phyloP scores from a whole-genome alignment of 2,329 filamentous ascomycete species.

The Mariannaea elegans region DNA sequence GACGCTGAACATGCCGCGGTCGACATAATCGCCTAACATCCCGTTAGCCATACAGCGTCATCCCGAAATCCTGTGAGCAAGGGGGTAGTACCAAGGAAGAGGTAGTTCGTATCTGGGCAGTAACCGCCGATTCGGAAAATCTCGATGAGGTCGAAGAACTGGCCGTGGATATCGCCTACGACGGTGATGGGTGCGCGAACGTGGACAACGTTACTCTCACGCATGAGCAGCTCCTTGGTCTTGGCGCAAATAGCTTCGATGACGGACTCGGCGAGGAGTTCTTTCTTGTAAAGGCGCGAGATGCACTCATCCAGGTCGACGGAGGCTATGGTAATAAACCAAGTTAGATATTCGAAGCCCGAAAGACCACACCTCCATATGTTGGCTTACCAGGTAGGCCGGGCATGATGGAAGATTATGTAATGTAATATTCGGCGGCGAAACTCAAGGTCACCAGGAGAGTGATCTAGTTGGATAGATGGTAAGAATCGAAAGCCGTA shows the following conservation, averaged over 20 bases:
- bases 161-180: conserved; percentile 97
- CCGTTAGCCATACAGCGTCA: conserved; percentile 19
- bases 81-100: conserved; percentile 80
- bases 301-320: conserved; percentile 99
- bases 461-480: conserved; percentile 18
- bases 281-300: conserved; percentile 94
- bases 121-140: conserved; percentile 98
- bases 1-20: conserved; percentile 97
- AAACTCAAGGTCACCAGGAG: conserved; percentile 5
- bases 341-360: too few species aligned
- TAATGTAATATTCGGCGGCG: conserved; percentile 2
- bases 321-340: conserved; percentile 68
- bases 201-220: conserved; percentile 99
- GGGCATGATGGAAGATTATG: conserved; percentile 56
- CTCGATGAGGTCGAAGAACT: conserved; percentile 99
- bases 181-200: conserved; percentile 95
- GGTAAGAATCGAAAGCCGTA: conserved; percentile 19
- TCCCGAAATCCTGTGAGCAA: not conserved
- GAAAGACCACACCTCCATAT: conserved; percentile 23
- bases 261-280: conserved; percentile 95
- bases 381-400: conserved; percentile 61
- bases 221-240: conserved; percentile 98
- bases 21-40: conserved; percentile 87
- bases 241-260: conserved; percentile 99
- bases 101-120: conserved; percentile 97